Conservation (phyloP, 78 protist species). For the Mantamonas sphyraenae region DNA sequence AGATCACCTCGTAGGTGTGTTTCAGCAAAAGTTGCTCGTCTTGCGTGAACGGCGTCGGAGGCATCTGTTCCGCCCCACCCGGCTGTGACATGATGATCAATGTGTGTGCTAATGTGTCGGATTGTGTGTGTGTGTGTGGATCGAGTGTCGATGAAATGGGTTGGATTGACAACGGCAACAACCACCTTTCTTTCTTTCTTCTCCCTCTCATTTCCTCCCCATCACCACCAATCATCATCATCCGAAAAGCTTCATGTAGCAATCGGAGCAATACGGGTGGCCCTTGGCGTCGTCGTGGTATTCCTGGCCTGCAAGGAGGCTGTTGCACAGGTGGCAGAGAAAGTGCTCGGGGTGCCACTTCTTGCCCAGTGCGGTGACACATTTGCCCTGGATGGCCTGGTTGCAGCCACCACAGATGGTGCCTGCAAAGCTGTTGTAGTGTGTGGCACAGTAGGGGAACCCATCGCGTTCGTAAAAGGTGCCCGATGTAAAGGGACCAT, state of each 20-base stretch:
- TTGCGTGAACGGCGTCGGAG: too few species aligned
- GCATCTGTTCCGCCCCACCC: too few species aligned
- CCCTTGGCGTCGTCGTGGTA: conserved; percentile 1
- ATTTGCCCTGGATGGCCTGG: conserved; percentile 24
- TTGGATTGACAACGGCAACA: too few species aligned
- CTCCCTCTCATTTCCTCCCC: too few species aligned
- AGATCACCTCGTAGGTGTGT: too few species aligned
- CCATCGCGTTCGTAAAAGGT: conserved; percentile 41
- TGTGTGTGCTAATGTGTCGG: too few species aligned
- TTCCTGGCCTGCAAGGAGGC: conserved; percentile 12
- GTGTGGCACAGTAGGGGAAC: conserved; percentile 47
- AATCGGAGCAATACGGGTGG: conserved; percentile 7
- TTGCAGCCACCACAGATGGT: conserved; percentile 25
- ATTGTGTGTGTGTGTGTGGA: too few species aligned
- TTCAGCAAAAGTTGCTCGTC: too few species aligned
- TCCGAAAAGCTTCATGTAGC: conserved; percentile 17
- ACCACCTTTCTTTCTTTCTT: too few species aligned
- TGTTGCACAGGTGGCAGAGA: conserved; percentile 32
- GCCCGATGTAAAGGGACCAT: conserved; percentile 37
- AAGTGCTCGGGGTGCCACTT: conserved; percentile 52
- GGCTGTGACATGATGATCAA: too few species aligned
- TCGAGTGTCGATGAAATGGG: too few species aligned
- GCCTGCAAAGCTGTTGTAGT: conserved; percentile 37
- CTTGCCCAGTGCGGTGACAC: conserved; percentile 33
- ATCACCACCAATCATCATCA: too few species aligned